Percentiles rank a stretch among this genome's conserved stretches.
Conservation (phyloP, 75 land plant species). For the Chamaecyparis obtusa region DNA sequence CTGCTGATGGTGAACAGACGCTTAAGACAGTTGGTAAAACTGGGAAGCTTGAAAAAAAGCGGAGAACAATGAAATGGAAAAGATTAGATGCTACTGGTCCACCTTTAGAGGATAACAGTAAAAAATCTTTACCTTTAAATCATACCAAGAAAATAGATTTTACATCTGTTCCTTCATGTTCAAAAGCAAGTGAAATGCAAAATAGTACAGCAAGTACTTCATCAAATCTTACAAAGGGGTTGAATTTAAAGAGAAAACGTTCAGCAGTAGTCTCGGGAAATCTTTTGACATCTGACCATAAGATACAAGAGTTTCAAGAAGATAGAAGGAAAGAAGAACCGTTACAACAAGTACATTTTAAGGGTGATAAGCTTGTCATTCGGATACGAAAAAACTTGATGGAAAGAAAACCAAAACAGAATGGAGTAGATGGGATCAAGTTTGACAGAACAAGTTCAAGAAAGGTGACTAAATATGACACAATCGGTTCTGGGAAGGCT, state of each 20-base stretch:
- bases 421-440: not conserved
- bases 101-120: not conserved
- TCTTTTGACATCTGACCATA: not conserved
- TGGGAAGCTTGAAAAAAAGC: constrained; percentile 24
- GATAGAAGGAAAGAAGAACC: constrained; percentile 6
- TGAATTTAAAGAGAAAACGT: constrained; percentile 17
- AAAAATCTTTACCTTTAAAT: not conserved
- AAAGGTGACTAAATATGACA: not conserved
- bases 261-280: constrained; percentile 14
- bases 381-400: constrained; percentile 25
- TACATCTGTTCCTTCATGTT: not conserved
- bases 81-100: constrained; percentile 22
- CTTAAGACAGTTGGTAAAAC: not conserved
- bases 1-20: constrained; percentile 10
- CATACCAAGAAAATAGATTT: not conserved
- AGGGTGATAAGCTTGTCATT: constrained; percentile 31
- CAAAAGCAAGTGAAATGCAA: not conserved
- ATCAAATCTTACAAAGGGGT: not conserved
- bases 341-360: constrained; percentile 13
- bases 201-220: not conserved
- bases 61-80: constrained; percentile 37
- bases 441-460: constrained; percentile 5
- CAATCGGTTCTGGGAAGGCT: not conserved
- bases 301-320: constrained; percentile 6
- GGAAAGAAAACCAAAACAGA: constrained; percentile 20